These are phyloP conservation scores for Corymbia maculata DNA, from an alignment of 345 rosid species.

Conservation along the genomic window DNA sequence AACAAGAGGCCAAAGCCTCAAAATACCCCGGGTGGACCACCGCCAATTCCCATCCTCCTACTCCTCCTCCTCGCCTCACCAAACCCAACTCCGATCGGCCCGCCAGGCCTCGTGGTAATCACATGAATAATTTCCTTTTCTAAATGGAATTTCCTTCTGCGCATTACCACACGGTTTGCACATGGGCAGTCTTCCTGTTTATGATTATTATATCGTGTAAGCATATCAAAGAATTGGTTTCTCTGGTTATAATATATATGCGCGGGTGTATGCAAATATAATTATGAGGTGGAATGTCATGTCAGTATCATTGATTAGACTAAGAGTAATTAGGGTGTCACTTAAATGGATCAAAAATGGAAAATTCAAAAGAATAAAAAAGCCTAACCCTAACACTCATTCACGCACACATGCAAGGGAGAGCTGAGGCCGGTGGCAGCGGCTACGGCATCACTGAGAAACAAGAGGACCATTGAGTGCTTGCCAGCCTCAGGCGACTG, in stretches of 20 bases:
- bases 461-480: not conserved
- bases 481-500: not conserved
- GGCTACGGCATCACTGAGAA: not conserved
- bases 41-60: not conserved
- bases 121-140: not conserved
- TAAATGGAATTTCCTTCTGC: not conserved
- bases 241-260: not conserved
- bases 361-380: not conserved
- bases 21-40: not conserved
- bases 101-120: not conserved
- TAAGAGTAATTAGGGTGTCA: not conserved
- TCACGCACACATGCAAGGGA: not conserved
- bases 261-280: accelerated
- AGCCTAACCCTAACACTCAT: not conserved
- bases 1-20: not conserved
- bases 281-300: not conserved
- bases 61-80: not conserved
- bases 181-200: not conserved
- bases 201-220: not conserved
- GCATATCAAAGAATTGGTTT: not conserved
- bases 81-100: not conserved
- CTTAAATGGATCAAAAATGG: not conserved
- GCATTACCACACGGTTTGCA: not conserved
- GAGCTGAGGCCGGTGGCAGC: not conserved
- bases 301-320: not conserved